Evolutionary conservation across 1,139 yeast species (phyloP).

Genomic region (Kurtzmaniella quercitrusa): DNA sequence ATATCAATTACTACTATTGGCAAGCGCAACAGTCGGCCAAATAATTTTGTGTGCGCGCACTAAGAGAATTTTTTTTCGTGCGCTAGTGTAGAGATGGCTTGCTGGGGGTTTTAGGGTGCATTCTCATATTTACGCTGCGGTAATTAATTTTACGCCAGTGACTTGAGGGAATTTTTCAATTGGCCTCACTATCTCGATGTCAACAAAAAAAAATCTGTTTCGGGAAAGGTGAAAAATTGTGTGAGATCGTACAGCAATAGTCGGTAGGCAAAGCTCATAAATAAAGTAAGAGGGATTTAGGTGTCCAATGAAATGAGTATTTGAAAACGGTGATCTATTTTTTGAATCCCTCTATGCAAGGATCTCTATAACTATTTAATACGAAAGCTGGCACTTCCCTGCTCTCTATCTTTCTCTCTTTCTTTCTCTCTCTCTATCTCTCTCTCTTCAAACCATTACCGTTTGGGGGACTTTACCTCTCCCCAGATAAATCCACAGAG

Average conservation of each 20-base stretch:
- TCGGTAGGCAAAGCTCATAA: too few species aligned
- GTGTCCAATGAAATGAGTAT: neutral
- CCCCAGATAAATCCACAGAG: too few species aligned
- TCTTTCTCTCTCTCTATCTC: neutral
- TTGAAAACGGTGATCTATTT: too few species aligned
- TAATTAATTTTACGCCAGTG: conserved; percentile 7
- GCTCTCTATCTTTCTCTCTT: neutral
- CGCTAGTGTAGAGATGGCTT: neutral
- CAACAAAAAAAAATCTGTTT: neutral
- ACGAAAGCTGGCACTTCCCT: neutral
- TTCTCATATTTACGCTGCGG: conserved; percentile 7
- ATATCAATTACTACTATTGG: neutral
- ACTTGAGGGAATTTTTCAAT: conserved; percentile 8
- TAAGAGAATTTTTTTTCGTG: neutral
- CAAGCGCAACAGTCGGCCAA: neutral
- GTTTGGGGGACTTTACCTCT: too few species aligned
- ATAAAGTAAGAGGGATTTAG: neutral
- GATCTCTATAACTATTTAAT: too few species aligned
- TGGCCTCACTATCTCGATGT: conserved; percentile 2
- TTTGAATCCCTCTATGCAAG: too few species aligned
- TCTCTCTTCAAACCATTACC: too few species aligned
- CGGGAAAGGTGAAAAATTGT: neutral
- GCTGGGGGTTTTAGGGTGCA: neutral
- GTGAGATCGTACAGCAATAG: neutral
- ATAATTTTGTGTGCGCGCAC: neutral